Evolutionary conservation across 306 rosid species (phyloP).

Genomic region (Crotalaria pallida): DNA sequence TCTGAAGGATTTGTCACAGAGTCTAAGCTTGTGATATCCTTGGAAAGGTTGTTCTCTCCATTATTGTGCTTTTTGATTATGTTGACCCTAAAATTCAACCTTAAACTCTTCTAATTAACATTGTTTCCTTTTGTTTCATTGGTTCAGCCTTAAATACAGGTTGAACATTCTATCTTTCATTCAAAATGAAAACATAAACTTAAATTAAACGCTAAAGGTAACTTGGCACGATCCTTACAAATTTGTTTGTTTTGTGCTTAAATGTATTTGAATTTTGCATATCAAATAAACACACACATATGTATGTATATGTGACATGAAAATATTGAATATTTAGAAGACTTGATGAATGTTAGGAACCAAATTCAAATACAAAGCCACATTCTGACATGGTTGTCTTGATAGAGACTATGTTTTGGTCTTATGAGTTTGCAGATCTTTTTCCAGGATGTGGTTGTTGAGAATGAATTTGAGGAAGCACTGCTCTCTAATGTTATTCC

Average conservation of each 20-base stretch:
- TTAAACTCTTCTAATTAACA: conserved; percentile 12
- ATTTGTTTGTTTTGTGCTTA: background rate
- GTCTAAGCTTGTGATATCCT: conserved; percentile 53
- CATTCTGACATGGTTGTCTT: no score
- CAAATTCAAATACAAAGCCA: no score
- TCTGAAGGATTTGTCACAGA: conserved; percentile 47
- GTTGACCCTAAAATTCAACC: background rate
- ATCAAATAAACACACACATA: background rate
- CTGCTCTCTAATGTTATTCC: conserved; percentile 91
- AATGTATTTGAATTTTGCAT: background rate
- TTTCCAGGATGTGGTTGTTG: conserved; percentile 86
- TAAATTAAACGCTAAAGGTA: conserved; percentile 81
- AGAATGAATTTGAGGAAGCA: conserved; percentile 89
- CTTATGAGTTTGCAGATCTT: no score
- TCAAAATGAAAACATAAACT: conserved; percentile 69
- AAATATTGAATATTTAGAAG: no score
- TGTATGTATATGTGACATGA: no score
- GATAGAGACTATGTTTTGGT: no score
- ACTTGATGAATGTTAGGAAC: no score
- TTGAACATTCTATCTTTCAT: conserved; percentile 59
- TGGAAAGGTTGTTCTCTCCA: conserved; percentile 62
- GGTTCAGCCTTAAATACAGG: conserved; percentile 73
- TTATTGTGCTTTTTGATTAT: background rate
- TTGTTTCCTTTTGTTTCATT: conserved; percentile 14
- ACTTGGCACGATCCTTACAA: background rate